Base-by-base conservation (phyloP, 805 yeast species). In the Starmerella apis region DNA sequence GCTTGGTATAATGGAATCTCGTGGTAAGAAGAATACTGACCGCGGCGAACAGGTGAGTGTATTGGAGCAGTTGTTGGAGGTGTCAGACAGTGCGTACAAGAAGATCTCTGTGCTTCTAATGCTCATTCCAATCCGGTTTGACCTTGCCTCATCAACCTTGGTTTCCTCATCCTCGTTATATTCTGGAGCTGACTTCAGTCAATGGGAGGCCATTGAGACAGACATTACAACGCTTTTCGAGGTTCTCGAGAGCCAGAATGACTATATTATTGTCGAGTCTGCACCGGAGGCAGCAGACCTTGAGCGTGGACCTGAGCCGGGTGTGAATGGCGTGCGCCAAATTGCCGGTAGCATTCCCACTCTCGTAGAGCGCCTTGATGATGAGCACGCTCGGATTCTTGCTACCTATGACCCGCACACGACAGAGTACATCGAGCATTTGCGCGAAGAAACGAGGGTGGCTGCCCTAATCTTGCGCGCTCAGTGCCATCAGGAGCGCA, bases 21-120 rank as follows among this genome's bases (percentile, higher is more conserved):
- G 98, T 71, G 98, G 98, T 73, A 88, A 88, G 74, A 90, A 86
- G 74, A 87, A 86, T 66, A 83, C 86, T 55, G 95, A 90, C 66
- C 78, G 81, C 56, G 66, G 65, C 55, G 94, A 85, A 66, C 95
- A 90, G 68, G 78, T 87, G 56, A 69, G 71, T 49, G 71, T 75
- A 41, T 73, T 92, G 63, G 95, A 84, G 69, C 73, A 71, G 43
- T 71, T 85, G 55, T 59, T 75, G 44, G 59, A 61, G 19, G 61
- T 68, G 10, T 73, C 81, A 49, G 71, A 77, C 10, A 68, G 70
- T 38, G 76, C 86, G 25, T 92, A 84, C 67, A 94, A 92, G 71
- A 71, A 73, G 56, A 85, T 92, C 59, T 71, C 82, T 36, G 76
- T 87, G 46, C 79, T 83, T 65, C 78, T 86, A 65, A 77, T 85